phyloP scores from a whole-genome alignment of 176 grass and related monocot genomes.

The Bothriochloa decipiens region DNA sequence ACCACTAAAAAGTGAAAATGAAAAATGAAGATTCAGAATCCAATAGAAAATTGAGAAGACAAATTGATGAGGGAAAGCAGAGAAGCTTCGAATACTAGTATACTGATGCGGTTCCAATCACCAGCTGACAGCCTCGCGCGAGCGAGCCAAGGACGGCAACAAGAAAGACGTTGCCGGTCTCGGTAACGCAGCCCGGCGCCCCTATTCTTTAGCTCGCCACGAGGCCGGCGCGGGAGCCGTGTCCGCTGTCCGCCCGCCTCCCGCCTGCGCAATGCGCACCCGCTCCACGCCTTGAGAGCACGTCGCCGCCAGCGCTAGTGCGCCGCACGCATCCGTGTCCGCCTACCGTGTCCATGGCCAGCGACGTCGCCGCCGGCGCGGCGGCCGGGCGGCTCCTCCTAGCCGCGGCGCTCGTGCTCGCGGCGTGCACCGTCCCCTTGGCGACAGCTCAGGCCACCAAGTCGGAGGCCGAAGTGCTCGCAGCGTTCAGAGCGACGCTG shows the following conservation, averaged over 20 bases:
- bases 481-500: conserved; percentile 48
- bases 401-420: conserved; percentile 37
- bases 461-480: conserved; percentile 41
- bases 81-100: background rate
- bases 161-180: conserved; percentile 29
- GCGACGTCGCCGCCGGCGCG: background rate
- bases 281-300: conserved; percentile 21
- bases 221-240: background rate
- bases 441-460: background rate
- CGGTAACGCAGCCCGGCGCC: conserved; percentile 11
- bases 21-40: background rate
- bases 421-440: background rate
- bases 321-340: conserved; percentile 11
- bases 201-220: conserved; percentile 56
- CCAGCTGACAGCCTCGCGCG: background rate
- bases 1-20: no score
- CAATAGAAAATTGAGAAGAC: background rate
- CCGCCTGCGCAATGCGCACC: background rate
- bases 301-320: conserved; percentile 32
- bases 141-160: background rate
- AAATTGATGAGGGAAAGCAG: background rate
- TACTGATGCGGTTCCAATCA: background rate
- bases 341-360: conserved; percentile 55
- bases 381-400: conserved; percentile 40
- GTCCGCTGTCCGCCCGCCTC: background rate